Base-by-base conservation (phyloP, 1,139 yeast species). In the Kluyveromyces marxianus region DNA sequence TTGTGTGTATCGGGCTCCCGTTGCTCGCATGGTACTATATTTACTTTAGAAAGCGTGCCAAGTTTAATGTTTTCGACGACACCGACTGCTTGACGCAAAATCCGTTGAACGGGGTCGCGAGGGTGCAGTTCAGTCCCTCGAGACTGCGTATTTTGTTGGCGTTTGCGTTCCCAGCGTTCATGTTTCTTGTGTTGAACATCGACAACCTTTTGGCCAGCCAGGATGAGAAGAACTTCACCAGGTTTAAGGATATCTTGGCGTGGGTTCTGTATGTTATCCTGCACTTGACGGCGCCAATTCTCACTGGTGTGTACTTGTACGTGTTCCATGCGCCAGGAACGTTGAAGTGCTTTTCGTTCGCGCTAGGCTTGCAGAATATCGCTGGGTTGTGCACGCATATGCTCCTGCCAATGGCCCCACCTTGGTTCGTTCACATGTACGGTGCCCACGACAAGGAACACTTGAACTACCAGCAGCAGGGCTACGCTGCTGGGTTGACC, bases 401-500 rank as follows among this genome's bases (percentile, higher is more conserved):
- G 41, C 47, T 72, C 10, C 69, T 80, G 55, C 87, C 88, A 14
- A 79, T 77, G 57, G 84, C 86, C 0, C 83, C 87, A 1, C 88
- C 88, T 4, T 80, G 87, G 84, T 81, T 79, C 58, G 75, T 79
- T 42, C 81, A 77, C 56, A 52, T 77, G 55, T 70, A 81, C 55
- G 83, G 84, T 3, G 72, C 74, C 33, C 72, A 77, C 50, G 70
- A 74, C 40, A 59, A 60, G 0, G 82, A 81, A 1, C 63, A 63
- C 42, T 62, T 60, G 33, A 69, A 72, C 54, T 81, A 81, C 59
- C 76, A 75, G 36, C 76, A 76, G 69, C 77, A 77, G 3, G 87
- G 87, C 5, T 81, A 77, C 58, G 84, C 86, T 1, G 88, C 87
- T 2, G 87, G 87, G 2, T 66, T 81, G 44, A 76, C 79, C 4